Base-by-base conservation (phyloP, 1,284 basidiomycete species). In the Athelia sp. region DNA sequence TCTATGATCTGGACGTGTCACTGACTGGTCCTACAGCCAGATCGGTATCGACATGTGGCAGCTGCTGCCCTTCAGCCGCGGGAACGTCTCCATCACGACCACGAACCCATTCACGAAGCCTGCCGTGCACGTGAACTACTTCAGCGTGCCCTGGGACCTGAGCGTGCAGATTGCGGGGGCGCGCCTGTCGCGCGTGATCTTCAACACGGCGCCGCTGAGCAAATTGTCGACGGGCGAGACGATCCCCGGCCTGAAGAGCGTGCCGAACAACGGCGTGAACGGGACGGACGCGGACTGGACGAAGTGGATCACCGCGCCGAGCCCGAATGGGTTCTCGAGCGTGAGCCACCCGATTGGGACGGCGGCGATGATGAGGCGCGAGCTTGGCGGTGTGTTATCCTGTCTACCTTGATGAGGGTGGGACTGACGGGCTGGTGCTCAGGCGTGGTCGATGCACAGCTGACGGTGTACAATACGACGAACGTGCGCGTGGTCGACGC, bases 261-360 rank as follows among this genome's bases (percentile, higher is more conserved):
- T 77, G 1, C 74, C 75, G 1, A 65, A 72, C 50, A 65, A 73
- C 56, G 66, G 65, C 2, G 50, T 69, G 21, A 66, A 71, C 18
- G 75, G 73, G 18, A 64, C 71, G 1, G 71, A 74, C 52, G 67
- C 64, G 13, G 70, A 62, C 21, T 78, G 75, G 75, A 63, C 61
- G 50, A 58, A 57, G 8, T 78, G 75, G 75, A 72, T 79, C 53
- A 58, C 58, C 15, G 43, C 18, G 21, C 43, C 43, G 15, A 26
- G 24, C 23, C 36, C 36, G 54, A 53, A 62, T 13, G 65, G 64
- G 14, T 78, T 73, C 54, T 50, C 61, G 2, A 66, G 73, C 3
- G 76, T 78, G n/a, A 67, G 69, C 18, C 79, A 82, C 62, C 82
- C 81, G 3, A 70, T 85, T 42, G 82, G 77, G 0, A 84, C 82